These are phyloP conservation scores for Ilex paraguariensis DNA, from an alignment of 305 asterid species.

Conservation along the genomic window DNA sequence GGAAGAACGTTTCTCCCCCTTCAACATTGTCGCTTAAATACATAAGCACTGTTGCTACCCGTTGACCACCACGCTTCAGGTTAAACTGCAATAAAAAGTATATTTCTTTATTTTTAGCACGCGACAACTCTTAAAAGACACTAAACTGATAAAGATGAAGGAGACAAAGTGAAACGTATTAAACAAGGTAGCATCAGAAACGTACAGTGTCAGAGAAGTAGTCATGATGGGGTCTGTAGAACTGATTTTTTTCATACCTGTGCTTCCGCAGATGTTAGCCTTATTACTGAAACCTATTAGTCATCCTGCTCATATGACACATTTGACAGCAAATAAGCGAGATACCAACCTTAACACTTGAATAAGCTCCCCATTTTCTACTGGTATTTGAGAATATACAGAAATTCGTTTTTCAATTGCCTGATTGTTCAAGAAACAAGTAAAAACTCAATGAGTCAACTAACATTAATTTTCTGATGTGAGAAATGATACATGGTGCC, in stretches of 20 bases:
- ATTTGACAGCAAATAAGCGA: constrained; percentile 9
- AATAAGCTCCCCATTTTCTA: constrained; percentile 86
- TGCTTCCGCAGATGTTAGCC: constrained; percentile 83
- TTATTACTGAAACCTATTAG: constrained; percentile 32
- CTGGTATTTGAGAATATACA: constrained; percentile 79
- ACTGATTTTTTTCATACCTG: constrained; percentile 86
- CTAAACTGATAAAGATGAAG: constrained; percentile 1
- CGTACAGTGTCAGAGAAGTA: constrained; percentile 78
- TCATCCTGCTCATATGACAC: constrained; percentile 2
- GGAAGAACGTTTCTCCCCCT: constrained; percentile 94
- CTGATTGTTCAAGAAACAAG: constrained; percentile 26
- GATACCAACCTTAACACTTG: constrained; percentile 69
- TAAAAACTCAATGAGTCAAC: constrained; percentile 9
- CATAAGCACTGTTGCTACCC: constrained; percentile 93
- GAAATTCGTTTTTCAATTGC: constrained; percentile 88
- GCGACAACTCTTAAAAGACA: constrained; percentile 9
- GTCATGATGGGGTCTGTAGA: constrained; percentile 82
- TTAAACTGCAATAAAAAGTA: constrained; percentile 54
- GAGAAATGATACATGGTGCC: constrained; percentile 6
- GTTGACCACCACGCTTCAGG: constrained; percentile 80
- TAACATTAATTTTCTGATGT: constrained; percentile 12
- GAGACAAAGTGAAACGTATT: constrained; percentile 4
- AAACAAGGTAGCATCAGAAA: constrained; percentile 17
- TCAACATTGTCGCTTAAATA: constrained; percentile 79
- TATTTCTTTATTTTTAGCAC: constrained; percentile 6